These are phyloP conservation scores for Aspergillus pseudoviridinutans DNA, from an alignment of 2,329 filamentous ascomycete genomes.

Conservation along the genomic window DNA sequence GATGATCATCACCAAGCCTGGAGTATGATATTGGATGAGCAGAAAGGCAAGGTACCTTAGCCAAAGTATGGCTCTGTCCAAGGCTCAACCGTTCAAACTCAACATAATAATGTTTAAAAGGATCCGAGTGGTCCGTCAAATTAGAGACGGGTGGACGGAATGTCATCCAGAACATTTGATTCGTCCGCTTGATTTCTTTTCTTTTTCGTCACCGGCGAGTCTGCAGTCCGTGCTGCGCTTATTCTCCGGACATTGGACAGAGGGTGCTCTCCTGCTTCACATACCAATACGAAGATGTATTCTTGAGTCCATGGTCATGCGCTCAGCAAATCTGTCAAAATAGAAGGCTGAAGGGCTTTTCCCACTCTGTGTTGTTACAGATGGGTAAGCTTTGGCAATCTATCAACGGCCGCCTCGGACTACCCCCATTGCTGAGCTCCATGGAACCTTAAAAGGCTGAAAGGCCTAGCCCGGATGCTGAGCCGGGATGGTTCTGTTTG, in stretches of 20 bases:
- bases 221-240: constrained; percentile 1
- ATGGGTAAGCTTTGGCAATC: constrained; percentile 6
- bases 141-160: background rate
- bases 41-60: background rate
- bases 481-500: constrained; percentile 7
- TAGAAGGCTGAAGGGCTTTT: background rate
- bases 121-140: background rate
- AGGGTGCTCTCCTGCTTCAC: background rate
- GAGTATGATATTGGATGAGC: background rate
- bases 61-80: background rate
- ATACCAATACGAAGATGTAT: background rate
- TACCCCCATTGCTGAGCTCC: constrained; percentile 8
- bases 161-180: background rate
- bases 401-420: constrained; percentile 3
- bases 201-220: constrained; percentile 7
- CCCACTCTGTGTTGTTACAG: background rate
- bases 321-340: background rate
- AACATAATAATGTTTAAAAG: background rate
- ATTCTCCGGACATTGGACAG: background rate
- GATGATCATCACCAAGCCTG: constrained; percentile 4
- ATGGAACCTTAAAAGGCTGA: constrained; percentile 3
- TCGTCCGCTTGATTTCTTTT: background rate
- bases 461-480: constrained; percentile 4
- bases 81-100: background rate
- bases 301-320: background rate